A percentile compares a stretch with the other conserved stretches of the same genome.
phyloP scores from a whole-genome alignment of 495 filamentous ascomycete genomes.

The Hyaloscypha hepaticicola region DNA sequence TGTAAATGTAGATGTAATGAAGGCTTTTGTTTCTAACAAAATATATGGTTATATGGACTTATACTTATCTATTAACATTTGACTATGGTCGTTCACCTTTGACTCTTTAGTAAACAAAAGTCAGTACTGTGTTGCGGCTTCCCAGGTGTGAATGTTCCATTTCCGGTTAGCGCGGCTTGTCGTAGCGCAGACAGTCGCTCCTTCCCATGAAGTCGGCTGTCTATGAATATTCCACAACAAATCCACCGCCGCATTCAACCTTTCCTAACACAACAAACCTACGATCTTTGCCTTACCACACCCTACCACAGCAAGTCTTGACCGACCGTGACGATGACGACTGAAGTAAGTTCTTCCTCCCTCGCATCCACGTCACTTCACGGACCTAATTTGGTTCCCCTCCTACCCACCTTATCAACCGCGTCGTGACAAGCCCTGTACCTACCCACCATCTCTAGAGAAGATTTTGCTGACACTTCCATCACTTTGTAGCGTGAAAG shows the following conservation, averaged over 20 bases:
- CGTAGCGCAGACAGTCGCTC: not conserved
- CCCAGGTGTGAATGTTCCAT: no score
- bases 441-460: not conserved
- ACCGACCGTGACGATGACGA: constrained; percentile 54
- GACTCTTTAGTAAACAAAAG: not conserved
- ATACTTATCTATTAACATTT: not conserved
- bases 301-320: constrained; percentile 1
- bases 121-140: not conserved
- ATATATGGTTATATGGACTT: not conserved
- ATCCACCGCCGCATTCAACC: not conserved
- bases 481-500: constrained; percentile 71
- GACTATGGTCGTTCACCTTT: not conserved
- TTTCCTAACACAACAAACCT: constrained; percentile 16
- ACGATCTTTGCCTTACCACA: not conserved
- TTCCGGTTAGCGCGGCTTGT: not conserved
- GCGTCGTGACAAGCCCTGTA: constrained; percentile 16
- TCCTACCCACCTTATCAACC: constrained; percentile 41
- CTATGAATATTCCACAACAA: constrained; percentile 1
- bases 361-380: constrained; percentile 21
- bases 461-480: constrained; percentile 30
- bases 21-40: not conserved
- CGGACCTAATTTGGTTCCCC: constrained; percentile 34
- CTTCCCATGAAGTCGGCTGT: not conserved
- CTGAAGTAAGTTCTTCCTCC: constrained; percentile 55
- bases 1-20: not conserved